phyloP scores from a whole-genome alignment of 768 basidiomycete genomes.

The Lentinus brumalis region DNA sequence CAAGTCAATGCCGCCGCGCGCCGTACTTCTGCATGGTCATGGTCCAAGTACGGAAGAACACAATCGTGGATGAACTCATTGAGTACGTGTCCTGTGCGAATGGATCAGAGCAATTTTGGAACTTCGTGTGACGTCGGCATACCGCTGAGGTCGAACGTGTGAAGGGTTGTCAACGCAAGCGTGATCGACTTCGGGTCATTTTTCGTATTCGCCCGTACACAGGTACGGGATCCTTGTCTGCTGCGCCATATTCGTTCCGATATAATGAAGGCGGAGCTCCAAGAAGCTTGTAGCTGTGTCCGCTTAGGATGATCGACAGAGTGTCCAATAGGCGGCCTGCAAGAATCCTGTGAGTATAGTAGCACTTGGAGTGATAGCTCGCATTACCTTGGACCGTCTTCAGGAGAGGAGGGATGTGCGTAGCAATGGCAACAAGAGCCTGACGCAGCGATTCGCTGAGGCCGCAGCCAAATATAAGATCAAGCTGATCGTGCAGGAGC shows the following conservation, averaged over 20 bases:
- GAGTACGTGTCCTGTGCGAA: constrained; percentile 73
- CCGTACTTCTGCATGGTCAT: constrained; percentile 86
- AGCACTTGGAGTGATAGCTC: neutral
- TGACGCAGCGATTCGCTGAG: constrained; percentile 86
- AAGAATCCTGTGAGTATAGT: neutral
- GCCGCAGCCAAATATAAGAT: constrained; percentile 94
- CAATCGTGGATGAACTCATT: constrained; percentile 95
- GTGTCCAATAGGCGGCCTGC: constrained; percentile 88
- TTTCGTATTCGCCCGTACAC: constrained; percentile 23
- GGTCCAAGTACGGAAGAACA: constrained; percentile 91
- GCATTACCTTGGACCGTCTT: constrained; percentile 85
- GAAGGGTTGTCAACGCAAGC: constrained; percentile 86
- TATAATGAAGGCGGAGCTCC: constrained; percentile 75
- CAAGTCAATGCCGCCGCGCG: constrained; percentile 90
- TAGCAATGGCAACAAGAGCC: constrained; percentile 82
- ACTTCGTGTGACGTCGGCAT: constrained; percentile 19
- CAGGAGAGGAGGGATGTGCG: constrained; percentile 85
- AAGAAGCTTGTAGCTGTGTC: constrained; percentile 83
- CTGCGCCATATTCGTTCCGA: constrained; percentile 51
- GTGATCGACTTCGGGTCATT: constrained; percentile 72
- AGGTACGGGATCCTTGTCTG: constrained; percentile 44
- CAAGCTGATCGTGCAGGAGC: constrained; percentile 92
- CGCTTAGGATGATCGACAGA: constrained; percentile 77
- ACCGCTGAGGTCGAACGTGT: constrained; percentile 95
- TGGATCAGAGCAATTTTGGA: constrained; percentile 6